phyloP scores from a whole-genome alignment of 805 yeast species.

The Naumovozyma baii region DNA sequence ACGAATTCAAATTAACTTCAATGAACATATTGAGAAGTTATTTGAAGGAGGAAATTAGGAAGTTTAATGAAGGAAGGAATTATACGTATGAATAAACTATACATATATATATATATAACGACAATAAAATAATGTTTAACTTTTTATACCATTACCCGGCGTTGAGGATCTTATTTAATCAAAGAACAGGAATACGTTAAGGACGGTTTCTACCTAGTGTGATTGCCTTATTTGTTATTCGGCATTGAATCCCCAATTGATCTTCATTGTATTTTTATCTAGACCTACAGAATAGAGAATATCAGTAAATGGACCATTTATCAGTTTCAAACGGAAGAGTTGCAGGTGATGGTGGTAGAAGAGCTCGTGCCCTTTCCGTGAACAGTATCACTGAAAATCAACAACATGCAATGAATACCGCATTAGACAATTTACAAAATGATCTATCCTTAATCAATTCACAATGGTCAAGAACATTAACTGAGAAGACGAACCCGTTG shows the following conservation, averaged over 20 bases:
- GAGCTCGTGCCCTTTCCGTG: slow-evolving; percentile 26
- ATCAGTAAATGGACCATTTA: slow-evolving; percentile 14
- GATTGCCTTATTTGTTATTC: too few relatives aligned
- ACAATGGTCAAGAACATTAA: slow-evolving; percentile 42
- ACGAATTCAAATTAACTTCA: slow-evolving; percentile 39
- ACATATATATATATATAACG: background rate
- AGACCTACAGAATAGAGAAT: too few relatives aligned
- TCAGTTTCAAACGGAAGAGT: slow-evolving; percentile 4
- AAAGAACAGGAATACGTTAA: too few relatives aligned
- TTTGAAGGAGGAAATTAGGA: slow-evolving; percentile 44
- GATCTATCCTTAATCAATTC: slow-evolving; percentile 29
- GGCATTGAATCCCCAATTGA: too few relatives aligned
- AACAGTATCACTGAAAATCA: slow-evolving; percentile 23
- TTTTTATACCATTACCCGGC: background rate
- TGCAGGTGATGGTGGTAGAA: slow-evolving; percentile 6
- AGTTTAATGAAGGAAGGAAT: slow-evolving; percentile 34
- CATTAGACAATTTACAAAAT: slow-evolving; percentile 22
- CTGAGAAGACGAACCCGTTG: slow-evolving; percentile 62
- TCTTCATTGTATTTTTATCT: too few relatives aligned
- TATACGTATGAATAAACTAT: background rate
- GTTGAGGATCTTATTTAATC: too few relatives aligned
- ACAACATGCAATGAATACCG: slow-evolving; percentile 21
- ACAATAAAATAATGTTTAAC: too few relatives aligned
- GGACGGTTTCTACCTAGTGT: too few relatives aligned
- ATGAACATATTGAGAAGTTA: slow-evolving; percentile 40